Conservation (phyloP, 495 filamentous ascomycete species). For the Penicillium turbatum region DNA sequence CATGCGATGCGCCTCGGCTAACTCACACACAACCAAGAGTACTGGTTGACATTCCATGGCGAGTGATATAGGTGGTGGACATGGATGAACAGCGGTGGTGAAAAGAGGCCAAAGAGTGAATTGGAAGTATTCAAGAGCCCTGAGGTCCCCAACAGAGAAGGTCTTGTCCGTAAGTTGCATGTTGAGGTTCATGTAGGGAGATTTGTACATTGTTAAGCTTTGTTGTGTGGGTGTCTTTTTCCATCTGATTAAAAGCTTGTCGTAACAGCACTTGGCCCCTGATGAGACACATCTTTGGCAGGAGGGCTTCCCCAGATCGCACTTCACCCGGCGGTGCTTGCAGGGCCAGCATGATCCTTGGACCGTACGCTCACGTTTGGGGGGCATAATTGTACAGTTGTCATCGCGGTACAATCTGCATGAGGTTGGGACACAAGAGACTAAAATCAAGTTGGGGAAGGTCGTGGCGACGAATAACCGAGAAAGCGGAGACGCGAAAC, state of each 20-base stretch:
- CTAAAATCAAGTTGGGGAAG: background rate
- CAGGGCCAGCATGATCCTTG: slow-evolving; percentile 38
- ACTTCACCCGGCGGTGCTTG: slow-evolving; percentile 37
- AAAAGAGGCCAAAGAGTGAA: slow-evolving; percentile 18
- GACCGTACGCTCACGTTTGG: slow-evolving; percentile 32
- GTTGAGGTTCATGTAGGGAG: slow-evolving; percentile 4
- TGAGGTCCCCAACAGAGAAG: slow-evolving; percentile 8
- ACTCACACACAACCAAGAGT: slow-evolving; percentile 25
- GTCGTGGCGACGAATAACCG: background rate
- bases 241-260: slow-evolving; percentile 34
- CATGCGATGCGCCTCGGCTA: slow-evolving; percentile 28
- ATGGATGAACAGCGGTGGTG: slow-evolving; percentile 21
- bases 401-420: background rate
- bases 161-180: slow-evolving; percentile 7
- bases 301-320: slow-evolving; percentile 25
- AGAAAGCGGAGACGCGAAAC: background rate
- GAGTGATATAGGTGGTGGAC: slow-evolving; percentile 26
- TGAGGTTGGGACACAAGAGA: background rate
- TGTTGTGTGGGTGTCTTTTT: slow-evolving; percentile 10
- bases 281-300: slow-evolving; percentile 32
- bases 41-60: slow-evolving; percentile 24
- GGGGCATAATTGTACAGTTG: slow-evolving; percentile 11
- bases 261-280: slow-evolving; percentile 32
- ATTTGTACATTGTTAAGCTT: slow-evolving; percentile 22
- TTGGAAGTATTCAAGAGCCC: slow-evolving; percentile 19